Conservation (phyloP, 2,329 filamentous ascomycete species). For the Colletotrichum zoysiae region DNA sequence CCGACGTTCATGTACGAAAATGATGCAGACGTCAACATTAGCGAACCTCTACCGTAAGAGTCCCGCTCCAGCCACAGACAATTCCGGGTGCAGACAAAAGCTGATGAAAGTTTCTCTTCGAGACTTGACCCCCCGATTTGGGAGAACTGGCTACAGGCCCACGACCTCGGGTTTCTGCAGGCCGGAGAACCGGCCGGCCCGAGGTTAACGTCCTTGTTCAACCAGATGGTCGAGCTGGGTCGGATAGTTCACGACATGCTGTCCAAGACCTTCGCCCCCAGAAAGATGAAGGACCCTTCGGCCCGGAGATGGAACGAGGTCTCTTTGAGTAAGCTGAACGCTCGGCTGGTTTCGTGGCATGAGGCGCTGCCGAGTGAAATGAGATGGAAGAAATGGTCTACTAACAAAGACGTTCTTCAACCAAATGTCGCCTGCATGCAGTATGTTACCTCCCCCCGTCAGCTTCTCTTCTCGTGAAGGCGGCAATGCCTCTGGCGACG, state of each 20-base stretch:
- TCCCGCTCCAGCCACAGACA: not conserved
- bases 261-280: constrained; percentile 18
- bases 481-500: no score
- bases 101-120: not conserved
- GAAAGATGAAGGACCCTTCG: constrained; percentile 14
- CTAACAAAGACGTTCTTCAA: constrained; percentile 31
- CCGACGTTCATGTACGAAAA: constrained; percentile 39
- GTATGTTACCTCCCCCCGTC: not conserved
- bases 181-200: constrained; percentile 44
- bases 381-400: constrained; percentile 35
- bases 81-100: not conserved
- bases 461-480: not conserved
- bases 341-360: constrained; percentile 27
- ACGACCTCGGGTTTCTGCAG: constrained; percentile 42
- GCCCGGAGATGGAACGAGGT: constrained; percentile 18
- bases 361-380: constrained; percentile 22
- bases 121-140: constrained; percentile 26
- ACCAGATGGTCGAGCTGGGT: constrained; percentile 44
- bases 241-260: constrained; percentile 45
- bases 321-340: constrained; percentile 22
- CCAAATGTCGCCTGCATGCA: constrained; percentile 20
- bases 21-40: constrained; percentile 39
- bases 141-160: constrained; percentile 28
- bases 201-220: constrained; percentile 39
- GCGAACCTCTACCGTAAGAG: constrained; percentile 17